These are phyloP conservation scores for Diaporthe sp. DNA, from an alignment of 2,329 filamentous ascomycete genomes.

Conservation along the genomic window DNA sequence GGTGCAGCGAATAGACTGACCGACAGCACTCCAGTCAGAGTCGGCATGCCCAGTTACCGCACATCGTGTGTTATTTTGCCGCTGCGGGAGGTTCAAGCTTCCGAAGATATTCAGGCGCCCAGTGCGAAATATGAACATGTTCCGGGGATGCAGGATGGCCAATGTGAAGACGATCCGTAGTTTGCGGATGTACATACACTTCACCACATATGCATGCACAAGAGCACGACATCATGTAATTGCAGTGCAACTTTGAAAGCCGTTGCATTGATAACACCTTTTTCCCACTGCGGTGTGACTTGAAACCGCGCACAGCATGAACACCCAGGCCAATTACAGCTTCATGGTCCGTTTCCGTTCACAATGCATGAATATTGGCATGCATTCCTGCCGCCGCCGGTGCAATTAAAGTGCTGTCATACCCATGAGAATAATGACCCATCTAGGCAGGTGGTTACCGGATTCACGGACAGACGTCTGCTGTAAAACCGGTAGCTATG, in stretches of 20 bases:
- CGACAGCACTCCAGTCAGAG: not conserved
- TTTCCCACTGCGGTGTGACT: not conserved
- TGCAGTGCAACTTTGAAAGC: not conserved
- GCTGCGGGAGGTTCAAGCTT: not conserved
- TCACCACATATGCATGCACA: not conserved
- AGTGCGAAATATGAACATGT: not conserved
- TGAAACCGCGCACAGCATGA: not conserved
- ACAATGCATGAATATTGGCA: slow-evolving; percentile 18
- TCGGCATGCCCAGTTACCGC: not conserved
- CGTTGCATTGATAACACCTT: slow-evolving; percentile 16
- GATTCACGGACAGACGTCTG: slow-evolving; percentile 8
- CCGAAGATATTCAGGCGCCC: not conserved
- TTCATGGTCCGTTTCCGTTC: not conserved
- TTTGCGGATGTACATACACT: not conserved
- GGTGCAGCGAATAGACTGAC: not conserved
- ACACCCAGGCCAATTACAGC: not conserved
- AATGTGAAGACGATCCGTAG: not conserved
- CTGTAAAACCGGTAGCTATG: not conserved
- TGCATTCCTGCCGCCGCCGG: slow-evolving; percentile 4
- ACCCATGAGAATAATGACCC: not conserved
- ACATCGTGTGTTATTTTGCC: not conserved
- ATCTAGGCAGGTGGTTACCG: slow-evolving; percentile 10
- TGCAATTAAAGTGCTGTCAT: not conserved
- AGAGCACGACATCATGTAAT: not conserved
- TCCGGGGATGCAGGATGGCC: not conserved